Percentiles rank a stretch among this genome's conserved stretches.
phyloP scores from a whole-genome alignment of 2,329 filamentous ascomycete species.

The Pyrenophora graminea region DNA sequence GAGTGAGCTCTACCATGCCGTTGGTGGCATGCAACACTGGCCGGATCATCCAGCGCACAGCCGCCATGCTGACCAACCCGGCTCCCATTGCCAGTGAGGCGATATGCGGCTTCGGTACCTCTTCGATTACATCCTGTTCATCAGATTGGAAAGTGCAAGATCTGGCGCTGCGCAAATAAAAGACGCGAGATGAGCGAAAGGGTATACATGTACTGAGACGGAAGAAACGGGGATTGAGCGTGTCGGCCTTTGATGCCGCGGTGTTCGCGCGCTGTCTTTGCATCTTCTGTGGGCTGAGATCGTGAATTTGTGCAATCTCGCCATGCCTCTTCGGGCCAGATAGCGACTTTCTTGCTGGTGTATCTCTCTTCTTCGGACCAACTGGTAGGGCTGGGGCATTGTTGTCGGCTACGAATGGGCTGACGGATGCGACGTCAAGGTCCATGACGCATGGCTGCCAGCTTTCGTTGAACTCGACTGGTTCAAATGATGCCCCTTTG shows the following conservation, averaged over 20 bases:
- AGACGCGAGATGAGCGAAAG: conserved; percentile 40
- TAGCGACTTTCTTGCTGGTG: conserved; percentile 14
- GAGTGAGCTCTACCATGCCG: conserved; percentile 22
- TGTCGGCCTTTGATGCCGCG: conserved; percentile 15
- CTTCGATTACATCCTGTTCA: conserved; percentile 32
- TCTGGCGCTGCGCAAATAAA: conserved; percentile 35
- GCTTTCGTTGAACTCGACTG: conserved; percentile 41
- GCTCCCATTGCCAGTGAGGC: conserved; percentile 40
- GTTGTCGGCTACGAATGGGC: conserved; percentile 28
- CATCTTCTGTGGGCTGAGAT: conserved; percentile 13
- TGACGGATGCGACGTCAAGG: conserved; percentile 30
- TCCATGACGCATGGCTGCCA: conserved; percentile 37
- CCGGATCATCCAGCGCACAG: conserved; percentile 27
- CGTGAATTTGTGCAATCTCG: conserved; percentile 4
- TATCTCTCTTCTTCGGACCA: conserved; percentile 6
- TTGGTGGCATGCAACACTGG: conserved; percentile 13
- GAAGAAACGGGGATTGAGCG: conserved; percentile 37
- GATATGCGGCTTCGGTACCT: conserved; percentile 37
- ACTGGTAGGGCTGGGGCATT: neutral
- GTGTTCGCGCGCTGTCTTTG: conserved; percentile 29
- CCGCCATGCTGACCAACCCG: conserved; percentile 41
- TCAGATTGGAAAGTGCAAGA: conserved; percentile 26
- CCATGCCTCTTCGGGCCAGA: conserved; percentile 23
- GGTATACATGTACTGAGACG: conserved; percentile 39
- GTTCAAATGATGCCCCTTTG: conserved; percentile 42